Base-by-base conservation (phyloP, 495 filamentous ascomycete species). In the Copromyces sp. region DNA sequence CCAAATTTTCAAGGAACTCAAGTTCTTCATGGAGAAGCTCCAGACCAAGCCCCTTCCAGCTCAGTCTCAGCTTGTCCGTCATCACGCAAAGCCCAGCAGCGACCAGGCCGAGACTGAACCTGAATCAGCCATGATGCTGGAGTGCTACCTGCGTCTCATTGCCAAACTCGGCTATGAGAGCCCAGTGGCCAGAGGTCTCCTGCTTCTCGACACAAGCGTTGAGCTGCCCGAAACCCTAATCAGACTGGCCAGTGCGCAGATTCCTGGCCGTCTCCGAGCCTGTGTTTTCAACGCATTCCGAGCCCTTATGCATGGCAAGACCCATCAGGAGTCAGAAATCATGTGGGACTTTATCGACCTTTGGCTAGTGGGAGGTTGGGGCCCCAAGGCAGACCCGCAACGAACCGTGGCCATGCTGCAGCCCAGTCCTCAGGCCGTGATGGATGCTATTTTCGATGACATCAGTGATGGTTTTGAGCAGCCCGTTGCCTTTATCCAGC, bases 1-100 rank as follows among this genome's bases (percentile, higher is more conserved):
- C 20, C 93, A 96, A 75, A 98, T 99, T 78, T 93, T 97, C 77
- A 92, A 91, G 69, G 94, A 98, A 80, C 83, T 98, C 41, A 86
- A 90, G 41, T 90, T 90, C 73, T 95, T 93, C 77, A 88, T 90
- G 17, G 84, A 83, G 24, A 90, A 90, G 73, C 86, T 93, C 59
- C 88, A 86, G 20, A 89, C 94, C 72, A 89, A 89, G 70, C 87
- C 90, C 29, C 77, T 76, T 69, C 83, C 79, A 41, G 78, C 87
- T 4, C 90, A 90, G 71, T 82, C 84, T 32, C 77, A 86, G 9
- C 78, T 86, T n/a, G 84, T 89, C 69, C 88, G 88, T 71, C 79
- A 85, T 3, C 84, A 87, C 71, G 53, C 53, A 4, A 92, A 92
- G 75, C 83, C 86, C 32, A 80, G 80, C 69, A 79, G 76, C 40